These are phyloP conservation scores for Pythium aphanidermatum DNA, from an alignment of 352 stramenopile species.

Conservation along the genomic window DNA sequence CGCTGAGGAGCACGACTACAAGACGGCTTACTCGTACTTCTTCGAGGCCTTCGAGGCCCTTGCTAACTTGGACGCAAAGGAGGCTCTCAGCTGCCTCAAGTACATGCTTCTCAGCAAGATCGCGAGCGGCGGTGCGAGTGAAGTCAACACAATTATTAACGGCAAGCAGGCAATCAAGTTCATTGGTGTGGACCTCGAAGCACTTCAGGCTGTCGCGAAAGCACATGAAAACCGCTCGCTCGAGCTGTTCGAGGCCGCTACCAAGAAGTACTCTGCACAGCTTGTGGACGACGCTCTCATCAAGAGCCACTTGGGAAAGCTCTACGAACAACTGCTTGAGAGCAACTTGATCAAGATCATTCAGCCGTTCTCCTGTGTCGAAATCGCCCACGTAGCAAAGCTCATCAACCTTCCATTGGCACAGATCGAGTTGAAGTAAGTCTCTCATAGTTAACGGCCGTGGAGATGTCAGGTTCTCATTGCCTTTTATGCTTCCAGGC, in stretches of 20 bases:
- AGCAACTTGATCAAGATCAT: constrained; percentile 99
- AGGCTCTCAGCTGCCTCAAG: constrained; percentile 90
- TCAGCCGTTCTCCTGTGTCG: constrained; percentile 95
- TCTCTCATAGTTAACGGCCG: not conserved
- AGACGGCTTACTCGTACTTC: constrained; percentile 99
- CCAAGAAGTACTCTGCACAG: constrained; percentile 85
- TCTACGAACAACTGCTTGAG: constrained; percentile 98
- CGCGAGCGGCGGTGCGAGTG: constrained; percentile 85
- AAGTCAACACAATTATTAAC: constrained; percentile 94
- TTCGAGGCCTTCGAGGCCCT: constrained; percentile 97
- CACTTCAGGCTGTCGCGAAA: constrained; percentile 94
- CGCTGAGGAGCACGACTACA: constrained; percentile 98
- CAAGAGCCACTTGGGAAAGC: constrained; percentile 93
- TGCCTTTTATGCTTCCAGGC: constrained; percentile 76
- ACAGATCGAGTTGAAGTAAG: constrained; percentile 84
- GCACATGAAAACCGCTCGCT: constrained; percentile 94
- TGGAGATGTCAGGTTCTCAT: not conserved
- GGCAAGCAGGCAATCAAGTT: constrained; percentile 97
- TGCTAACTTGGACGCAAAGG: constrained; percentile 85
- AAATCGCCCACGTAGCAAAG: constrained; percentile 96
- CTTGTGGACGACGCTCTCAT: constrained; percentile 84
- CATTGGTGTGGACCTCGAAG: constrained; percentile 93
- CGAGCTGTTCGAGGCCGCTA: constrained; percentile 78
- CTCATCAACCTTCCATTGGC: constrained; percentile 95
- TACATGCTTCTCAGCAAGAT: constrained; percentile 99